phyloP scores from a whole-genome alignment of 257 asterid genomes.

The Catharanthus roseus region DNA sequence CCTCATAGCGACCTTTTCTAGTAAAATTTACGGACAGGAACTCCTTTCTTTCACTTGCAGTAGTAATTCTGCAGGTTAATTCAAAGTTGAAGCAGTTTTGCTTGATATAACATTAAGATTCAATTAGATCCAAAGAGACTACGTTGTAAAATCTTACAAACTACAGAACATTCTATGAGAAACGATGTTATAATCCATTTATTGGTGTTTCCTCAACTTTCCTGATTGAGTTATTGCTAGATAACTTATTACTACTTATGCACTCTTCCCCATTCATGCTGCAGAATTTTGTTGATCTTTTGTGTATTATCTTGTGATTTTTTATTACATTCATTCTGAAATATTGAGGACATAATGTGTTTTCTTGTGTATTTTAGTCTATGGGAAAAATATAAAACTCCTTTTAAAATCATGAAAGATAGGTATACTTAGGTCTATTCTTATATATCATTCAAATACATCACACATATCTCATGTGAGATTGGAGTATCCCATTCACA shows the following conservation, averaged over 20 bases:
- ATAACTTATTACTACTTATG: neutral
- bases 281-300: neutral
- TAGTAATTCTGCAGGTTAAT: neutral
- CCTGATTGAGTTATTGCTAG: neutral
- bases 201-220: neutral
- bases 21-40: neutral
- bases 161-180: neutral
- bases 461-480: too few relatives aligned
- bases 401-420: neutral
- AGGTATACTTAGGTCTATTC: too few relatives aligned
- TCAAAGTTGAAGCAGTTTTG: neutral
- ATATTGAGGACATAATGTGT: neutral
- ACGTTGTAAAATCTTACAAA: neutral
- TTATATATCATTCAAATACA: too few relatives aligned
- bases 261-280: neutral
- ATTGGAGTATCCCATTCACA: too few relatives aligned
- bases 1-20: neutral
- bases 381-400: neutral
- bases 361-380: neutral
- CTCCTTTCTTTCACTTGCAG: neutral
- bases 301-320: neutral
- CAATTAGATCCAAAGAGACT: neutral
- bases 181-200: neutral
- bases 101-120: neutral
- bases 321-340: neutral